Percentiles rank a stretch among this genome's conserved stretches.
These are phyloP conservation scores for Skeletonema costatum DNA, from an alignment of 108 stramenopile genomes.

Conservation along the genomic window DNA sequence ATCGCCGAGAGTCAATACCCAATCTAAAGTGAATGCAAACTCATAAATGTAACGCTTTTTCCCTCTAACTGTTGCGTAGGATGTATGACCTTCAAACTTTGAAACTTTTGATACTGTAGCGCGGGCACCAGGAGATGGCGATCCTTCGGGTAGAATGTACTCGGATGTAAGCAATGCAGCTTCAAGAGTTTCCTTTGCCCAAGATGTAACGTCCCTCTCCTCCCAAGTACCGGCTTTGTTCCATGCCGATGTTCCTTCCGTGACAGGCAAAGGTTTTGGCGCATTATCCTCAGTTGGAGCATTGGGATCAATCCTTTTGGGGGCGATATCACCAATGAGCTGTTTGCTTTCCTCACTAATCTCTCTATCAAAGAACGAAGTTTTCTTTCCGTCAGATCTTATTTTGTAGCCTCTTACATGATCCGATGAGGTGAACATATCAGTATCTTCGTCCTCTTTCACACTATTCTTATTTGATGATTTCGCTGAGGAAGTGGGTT, in stretches of 20 bases:
- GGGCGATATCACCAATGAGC: slow-evolving; percentile 95
- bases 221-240: slow-evolving; percentile 96
- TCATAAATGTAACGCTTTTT: slow-evolving; percentile 94
- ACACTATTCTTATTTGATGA: neutral
- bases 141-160: slow-evolving; percentile 64
- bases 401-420: slow-evolving; percentile 95
- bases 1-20: slow-evolving; percentile 54
- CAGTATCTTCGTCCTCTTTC: slow-evolving; percentile 14
- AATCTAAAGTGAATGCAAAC: slow-evolving; percentile 68
- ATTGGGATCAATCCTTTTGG: slow-evolving; percentile 76
- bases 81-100: slow-evolving; percentile 82
- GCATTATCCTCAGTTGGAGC: slow-evolving; percentile 25
- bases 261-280: slow-evolving; percentile 6
- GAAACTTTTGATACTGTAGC: slow-evolving; percentile 42
- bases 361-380: slow-evolving; percentile 96
- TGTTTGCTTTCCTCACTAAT: slow-evolving; percentile 90
- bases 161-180: slow-evolving; percentile 51
- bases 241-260: slow-evolving; percentile 68
- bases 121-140: slow-evolving; percentile 69
- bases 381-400: slow-evolving; percentile 91
- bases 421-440: slow-evolving; percentile 74
- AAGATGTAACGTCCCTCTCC: slow-evolving; percentile 84
- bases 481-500: slow-evolving; percentile 5
- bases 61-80: slow-evolving; percentile 85
- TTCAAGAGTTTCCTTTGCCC: slow-evolving; percentile 78